Evolutionary conservation across 352 stramenopile genomes (phyloP).

Genomic region (Phytophthora hybrid): DNA sequence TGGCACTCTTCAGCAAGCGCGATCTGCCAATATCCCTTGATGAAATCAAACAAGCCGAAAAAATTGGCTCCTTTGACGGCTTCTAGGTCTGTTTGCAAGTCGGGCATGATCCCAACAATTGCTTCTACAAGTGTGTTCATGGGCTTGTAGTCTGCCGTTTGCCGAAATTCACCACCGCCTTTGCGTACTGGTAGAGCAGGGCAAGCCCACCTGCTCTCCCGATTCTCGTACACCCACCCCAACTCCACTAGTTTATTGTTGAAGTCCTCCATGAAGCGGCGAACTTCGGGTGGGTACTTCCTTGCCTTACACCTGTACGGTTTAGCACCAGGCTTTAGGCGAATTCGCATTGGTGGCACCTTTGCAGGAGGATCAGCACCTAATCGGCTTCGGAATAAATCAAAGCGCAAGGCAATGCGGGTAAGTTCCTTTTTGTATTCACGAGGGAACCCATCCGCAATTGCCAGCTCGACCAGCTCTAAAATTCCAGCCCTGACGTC

Average conservation of each 20-base stretch:
- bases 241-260: constrained; percentile 30
- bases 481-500: constrained; percentile 1
- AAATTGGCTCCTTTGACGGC: too few relatives aligned
- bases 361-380: constrained; percentile 28
- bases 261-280: constrained; percentile 26
- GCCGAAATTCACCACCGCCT: constrained; percentile 19
- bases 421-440: background rate
- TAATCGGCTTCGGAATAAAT: constrained; percentile 20
- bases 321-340: constrained; percentile 22
- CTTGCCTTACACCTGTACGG: constrained; percentile 34
- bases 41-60: too few relatives aligned
- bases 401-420: constrained; percentile 12
- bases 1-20: too few relatives aligned
- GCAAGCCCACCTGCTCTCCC: constrained; percentile 26
- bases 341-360: constrained; percentile 32
- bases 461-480: background rate
- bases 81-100: too few relatives aligned
- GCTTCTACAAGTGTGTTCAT: constrained; percentile 26
- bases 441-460: background rate
- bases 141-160: constrained; percentile 39
- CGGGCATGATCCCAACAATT: constrained; percentile 40
- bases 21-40: too few relatives aligned
- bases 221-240: constrained; percentile 42
- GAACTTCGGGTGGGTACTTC: constrained; percentile 32
- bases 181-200: constrained; percentile 30